phyloP scores from a whole-genome alignment of 768 basidiomycete genomes.

The Amyloporia xantha region DNA sequence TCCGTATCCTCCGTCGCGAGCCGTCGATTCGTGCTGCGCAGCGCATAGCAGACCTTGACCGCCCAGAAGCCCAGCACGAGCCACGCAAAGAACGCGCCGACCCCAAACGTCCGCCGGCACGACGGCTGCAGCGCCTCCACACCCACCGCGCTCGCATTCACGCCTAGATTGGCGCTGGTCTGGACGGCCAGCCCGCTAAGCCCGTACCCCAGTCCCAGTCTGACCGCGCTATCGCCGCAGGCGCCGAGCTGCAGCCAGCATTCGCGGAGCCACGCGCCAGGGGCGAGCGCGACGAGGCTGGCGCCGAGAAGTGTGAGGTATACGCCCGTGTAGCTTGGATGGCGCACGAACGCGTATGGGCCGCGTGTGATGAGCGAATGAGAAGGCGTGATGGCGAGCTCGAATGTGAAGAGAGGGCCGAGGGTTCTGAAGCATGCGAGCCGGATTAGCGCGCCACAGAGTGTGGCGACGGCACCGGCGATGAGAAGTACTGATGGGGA shows the following conservation, averaged over 20 bases:
- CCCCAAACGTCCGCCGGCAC: background rate
- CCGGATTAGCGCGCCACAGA: constrained; percentile 29
- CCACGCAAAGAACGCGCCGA: constrained; percentile 11
- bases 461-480: constrained; percentile 21
- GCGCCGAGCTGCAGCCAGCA: constrained; percentile 12
- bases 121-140: background rate
- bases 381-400: constrained; percentile 28
- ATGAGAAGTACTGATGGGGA: constrained; percentile 21
- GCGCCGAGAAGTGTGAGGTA: constrained; percentile 22
- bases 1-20: constrained; percentile 20
- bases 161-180: background rate
- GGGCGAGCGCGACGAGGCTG: constrained; percentile 15
- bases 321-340: constrained; percentile 33
- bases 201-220: background rate
- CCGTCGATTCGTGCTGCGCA: constrained; percentile 21
- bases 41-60: constrained; percentile 22
- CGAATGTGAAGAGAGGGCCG: constrained; percentile 34
- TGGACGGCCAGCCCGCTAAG: constrained; percentile 3
- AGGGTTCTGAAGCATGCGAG: constrained; percentile 31
- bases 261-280: constrained; percentile 19
- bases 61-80: constrained; percentile 23
- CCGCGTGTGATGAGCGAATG: constrained; percentile 34
- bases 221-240: constrained; percentile 1
- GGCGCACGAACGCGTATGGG: constrained; percentile 35
- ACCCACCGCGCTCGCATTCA: background rate